Evolutionary conservation across 495 filamentous ascomycete species (phyloP).

Genomic region (Tuber microsphaerosporum): DNA sequence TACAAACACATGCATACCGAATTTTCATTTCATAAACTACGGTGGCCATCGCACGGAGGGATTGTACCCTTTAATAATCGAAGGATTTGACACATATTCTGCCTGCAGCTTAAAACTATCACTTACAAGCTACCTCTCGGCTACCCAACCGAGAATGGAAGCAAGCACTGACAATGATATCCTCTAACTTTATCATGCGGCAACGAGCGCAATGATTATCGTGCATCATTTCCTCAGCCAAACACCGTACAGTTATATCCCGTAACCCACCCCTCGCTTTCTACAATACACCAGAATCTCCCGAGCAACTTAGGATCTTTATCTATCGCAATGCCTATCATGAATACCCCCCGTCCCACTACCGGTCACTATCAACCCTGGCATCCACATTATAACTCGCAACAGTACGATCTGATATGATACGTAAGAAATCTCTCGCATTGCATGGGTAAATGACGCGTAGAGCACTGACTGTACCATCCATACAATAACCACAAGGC

Average conservation of each 20-base stretch:
- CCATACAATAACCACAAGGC: not conserved
- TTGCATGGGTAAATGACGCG: not conserved
- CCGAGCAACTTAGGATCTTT: not conserved
- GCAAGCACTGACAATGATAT: not conserved
- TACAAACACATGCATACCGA: not conserved
- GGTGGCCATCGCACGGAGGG: not conserved
- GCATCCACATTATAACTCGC: not conserved
- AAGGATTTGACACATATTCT: not conserved
- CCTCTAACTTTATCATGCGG: not conserved
- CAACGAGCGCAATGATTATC: not conserved
- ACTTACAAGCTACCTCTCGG: not conserved
- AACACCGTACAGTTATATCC: not conserved
- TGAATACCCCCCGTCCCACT: not conserved
- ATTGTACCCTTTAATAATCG: not conserved
- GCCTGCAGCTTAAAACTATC: not conserved
- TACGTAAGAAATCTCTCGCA: not conserved
- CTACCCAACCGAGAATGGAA: not conserved
- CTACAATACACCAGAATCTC: not conserved
- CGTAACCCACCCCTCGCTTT: not conserved
- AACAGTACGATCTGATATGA: not conserved
- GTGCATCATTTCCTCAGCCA: not conserved
- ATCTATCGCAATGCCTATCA: not conserved
- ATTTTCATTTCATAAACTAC: not conserved
- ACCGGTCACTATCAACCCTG: not conserved
- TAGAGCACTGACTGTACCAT: not conserved